These are phyloP conservation scores for Xylariaceae sp. DNA, from an alignment of 2,329 filamentous ascomycete genomes.

Conservation along the genomic window DNA sequence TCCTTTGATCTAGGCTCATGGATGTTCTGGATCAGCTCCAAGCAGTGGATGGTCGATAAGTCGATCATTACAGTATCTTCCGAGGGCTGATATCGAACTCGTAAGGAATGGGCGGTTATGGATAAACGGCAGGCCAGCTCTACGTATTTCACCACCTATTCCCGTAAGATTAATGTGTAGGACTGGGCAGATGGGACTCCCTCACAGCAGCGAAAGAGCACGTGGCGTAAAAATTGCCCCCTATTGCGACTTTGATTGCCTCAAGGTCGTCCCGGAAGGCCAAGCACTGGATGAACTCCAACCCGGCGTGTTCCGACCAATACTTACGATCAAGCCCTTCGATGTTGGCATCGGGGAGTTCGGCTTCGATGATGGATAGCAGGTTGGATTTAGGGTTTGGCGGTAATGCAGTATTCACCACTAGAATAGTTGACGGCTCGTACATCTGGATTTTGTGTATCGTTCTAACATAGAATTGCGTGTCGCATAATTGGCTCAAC, in stretches of 20 bases:
- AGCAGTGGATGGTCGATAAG: slow-evolving; percentile 73
- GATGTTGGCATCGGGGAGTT: slow-evolving; percentile 57
- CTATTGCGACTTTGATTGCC: slow-evolving; percentile 70
- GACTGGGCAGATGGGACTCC: slow-evolving; percentile 6
- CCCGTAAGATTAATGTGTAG: slow-evolving; percentile 13
- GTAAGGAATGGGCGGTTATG: slow-evolving; percentile 74
- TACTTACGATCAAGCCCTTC: slow-evolving; percentile 67
- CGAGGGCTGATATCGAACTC: slow-evolving; percentile 80
- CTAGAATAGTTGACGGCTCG: slow-evolving; percentile 72
- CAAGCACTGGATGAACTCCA: slow-evolving; percentile 73
- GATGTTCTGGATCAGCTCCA: slow-evolving; percentile 87
- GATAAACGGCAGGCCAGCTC: slow-evolving; percentile 62
- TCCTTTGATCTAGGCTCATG: slow-evolving; percentile 72
- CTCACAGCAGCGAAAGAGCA: slow-evolving; percentile 81
- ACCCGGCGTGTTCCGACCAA: slow-evolving; percentile 74
- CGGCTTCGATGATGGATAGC: slow-evolving; percentile 67
- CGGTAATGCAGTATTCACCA: slow-evolving; percentile 63
- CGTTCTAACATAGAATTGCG: slow-evolving; percentile 83
- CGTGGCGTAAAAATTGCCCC: slow-evolving; percentile 80
- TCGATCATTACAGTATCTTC: slow-evolving; percentile 97
- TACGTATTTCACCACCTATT: slow-evolving; percentile 72
- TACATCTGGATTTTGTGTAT: slow-evolving; percentile 81
- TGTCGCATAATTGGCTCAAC: slow-evolving; percentile 88
- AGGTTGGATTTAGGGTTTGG: slow-evolving; percentile 67
- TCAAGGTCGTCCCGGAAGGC: slow-evolving; percentile 76